Conservation (phyloP, 1,139 yeast species). For the Pichia sp. region DNA sequence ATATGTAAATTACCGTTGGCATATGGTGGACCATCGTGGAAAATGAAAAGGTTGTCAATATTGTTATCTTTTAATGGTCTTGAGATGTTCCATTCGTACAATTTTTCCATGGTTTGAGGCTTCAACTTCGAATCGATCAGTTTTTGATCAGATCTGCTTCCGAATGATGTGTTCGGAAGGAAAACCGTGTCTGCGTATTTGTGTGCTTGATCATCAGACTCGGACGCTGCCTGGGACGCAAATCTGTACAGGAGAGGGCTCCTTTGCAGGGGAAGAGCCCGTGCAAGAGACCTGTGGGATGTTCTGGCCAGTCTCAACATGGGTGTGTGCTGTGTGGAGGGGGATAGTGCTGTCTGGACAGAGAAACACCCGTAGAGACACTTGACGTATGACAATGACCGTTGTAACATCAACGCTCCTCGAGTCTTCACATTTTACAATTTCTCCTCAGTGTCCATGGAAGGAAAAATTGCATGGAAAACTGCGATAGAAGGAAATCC, state of each 20-base stretch:
- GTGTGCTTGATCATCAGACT: slow-evolving; percentile 27
- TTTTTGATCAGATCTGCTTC: slow-evolving; percentile 45
- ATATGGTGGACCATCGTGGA: slow-evolving; percentile 99
- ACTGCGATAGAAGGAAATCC: not conserved
- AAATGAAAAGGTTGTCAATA: slow-evolving; percentile 47
- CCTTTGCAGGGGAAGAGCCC: not conserved
- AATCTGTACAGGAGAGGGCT: not conserved
- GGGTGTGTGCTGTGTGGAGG: too few species aligned
- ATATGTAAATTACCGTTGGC: slow-evolving; percentile 93
- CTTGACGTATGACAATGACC: too few species aligned
- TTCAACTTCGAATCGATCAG: slow-evolving; percentile 31
- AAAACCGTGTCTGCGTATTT: slow-evolving; percentile 46
- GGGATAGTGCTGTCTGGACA: too few species aligned
- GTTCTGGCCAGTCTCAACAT: slow-evolving; percentile 2
- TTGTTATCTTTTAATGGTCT: slow-evolving; percentile 23
- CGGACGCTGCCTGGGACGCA: not conserved
- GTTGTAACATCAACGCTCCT: too few species aligned
- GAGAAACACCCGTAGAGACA: too few species aligned
- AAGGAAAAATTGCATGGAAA: too few species aligned
- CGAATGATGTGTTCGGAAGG: slow-evolving; percentile 54
- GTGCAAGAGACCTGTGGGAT: not conserved
- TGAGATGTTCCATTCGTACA: slow-evolving; percentile 43
- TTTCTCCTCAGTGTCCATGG: too few species aligned
- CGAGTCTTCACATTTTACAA: too few species aligned
- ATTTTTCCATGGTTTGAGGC: slow-evolving; percentile 36